A percentile compares a stretch with the other conserved stretches of the same genome.
These are phyloP conservation scores for Pholiota adiposa DNA, from an alignment of 1,284 basidiomycete species.

Conservation along the genomic window DNA sequence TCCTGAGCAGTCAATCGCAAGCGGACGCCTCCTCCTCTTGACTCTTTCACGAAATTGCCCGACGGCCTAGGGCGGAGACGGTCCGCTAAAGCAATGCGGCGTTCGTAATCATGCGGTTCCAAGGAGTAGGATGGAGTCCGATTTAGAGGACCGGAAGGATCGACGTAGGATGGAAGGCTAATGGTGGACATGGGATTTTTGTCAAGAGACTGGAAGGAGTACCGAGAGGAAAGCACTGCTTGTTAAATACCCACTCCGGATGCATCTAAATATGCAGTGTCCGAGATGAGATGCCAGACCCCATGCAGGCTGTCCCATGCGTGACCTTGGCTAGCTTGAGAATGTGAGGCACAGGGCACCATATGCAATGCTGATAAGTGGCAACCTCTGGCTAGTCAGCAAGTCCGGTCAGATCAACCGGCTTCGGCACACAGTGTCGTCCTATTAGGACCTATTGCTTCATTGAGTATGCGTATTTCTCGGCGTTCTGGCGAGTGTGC, in stretches of 20 bases:
- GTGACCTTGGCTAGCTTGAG: constrained; percentile 19
- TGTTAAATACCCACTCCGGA: constrained; percentile 17
- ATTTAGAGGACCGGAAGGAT: constrained; percentile 31
- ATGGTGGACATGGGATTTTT: constrained; percentile 26
- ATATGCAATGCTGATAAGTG: constrained; percentile 22
- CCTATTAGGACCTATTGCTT: background rate
- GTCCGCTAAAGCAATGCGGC: constrained; percentile 53
- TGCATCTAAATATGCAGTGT: constrained; percentile 1
- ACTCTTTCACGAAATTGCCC: constrained; percentile 63
- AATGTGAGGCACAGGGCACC: constrained; percentile 17
- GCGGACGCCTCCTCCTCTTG: constrained; percentile 54
- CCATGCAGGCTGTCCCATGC: constrained; percentile 16
- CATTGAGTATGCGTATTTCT: background rate
- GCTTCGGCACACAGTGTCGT: constrained; percentile 6
- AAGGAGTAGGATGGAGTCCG: constrained; percentile 49
- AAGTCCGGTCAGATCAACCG: constrained; percentile 20
- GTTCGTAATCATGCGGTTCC: constrained; percentile 59
- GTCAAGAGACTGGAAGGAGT: background rate
- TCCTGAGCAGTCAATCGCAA: constrained; percentile 59
- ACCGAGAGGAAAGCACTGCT: background rate
- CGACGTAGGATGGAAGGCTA: constrained; percentile 46
- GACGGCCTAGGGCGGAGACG: constrained; percentile 43
- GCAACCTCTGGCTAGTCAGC: constrained; percentile 1
- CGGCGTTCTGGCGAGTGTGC: background rate
- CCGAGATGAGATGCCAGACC: constrained; percentile 13